Evolutionary conservation across 805 yeast species (phyloP).

Genomic region (Priceomyces carsonii): DNA sequence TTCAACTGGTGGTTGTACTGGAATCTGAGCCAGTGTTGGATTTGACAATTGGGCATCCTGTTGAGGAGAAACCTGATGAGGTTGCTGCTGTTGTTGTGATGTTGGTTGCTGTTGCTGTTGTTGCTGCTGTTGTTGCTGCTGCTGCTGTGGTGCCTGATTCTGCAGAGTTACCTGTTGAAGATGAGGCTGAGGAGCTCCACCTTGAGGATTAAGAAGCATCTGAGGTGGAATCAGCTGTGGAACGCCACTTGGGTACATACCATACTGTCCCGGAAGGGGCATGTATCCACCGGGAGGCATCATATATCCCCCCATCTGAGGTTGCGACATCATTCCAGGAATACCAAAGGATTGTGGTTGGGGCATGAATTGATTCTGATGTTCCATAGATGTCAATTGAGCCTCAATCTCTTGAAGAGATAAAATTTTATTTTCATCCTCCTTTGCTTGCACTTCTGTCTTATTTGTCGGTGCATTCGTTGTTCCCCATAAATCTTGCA

Average conservation of each 20-base stretch:
- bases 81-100: conserved; percentile 12
- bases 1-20: conserved; percentile 8
- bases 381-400: conserved; percentile 54
- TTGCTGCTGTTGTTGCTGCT: conserved; percentile 13
- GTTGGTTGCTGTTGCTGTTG: conserved; percentile 14
- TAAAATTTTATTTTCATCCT: conserved; percentile 47
- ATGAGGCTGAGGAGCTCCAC: conserved; percentile 15
- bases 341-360: conserved; percentile 30
- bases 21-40: conserved; percentile 10
- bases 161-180: conserved; percentile 6
- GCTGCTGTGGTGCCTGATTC: conserved; percentile 10
- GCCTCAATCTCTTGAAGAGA: conserved; percentile 88
- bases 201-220: conserved; percentile 18
- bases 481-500: conserved; percentile 47
- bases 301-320: conserved; percentile 40
- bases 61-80: conserved; percentile 1
- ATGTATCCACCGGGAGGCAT: conserved; percentile 40
- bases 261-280: conserved; percentile 38
- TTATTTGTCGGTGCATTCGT: conserved; percentile 33
- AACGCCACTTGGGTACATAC: conserved; percentile 28
- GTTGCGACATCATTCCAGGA: conserved; percentile 34
- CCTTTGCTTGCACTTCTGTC: conserved; percentile 19
- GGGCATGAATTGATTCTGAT: conserved; percentile 16
- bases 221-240: conserved; percentile 23
- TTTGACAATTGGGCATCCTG: conserved; percentile 10